Conservation (phyloP, 352 stramenopile species). For the Phytopythium sindhum region DNA sequence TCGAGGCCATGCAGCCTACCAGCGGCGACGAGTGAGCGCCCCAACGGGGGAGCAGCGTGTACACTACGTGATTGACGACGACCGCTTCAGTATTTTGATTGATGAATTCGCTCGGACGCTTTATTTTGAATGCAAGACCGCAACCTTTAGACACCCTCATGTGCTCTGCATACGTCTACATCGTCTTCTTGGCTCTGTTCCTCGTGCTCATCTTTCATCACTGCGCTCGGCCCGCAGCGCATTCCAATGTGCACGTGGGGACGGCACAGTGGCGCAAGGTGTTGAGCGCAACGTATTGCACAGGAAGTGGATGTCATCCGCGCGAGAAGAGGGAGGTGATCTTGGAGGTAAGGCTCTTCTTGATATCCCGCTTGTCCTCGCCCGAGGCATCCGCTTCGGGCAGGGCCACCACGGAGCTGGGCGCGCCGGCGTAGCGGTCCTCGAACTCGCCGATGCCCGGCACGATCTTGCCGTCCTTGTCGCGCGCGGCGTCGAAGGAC, state of each 20-base stretch:
- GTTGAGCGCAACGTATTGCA: neutral
- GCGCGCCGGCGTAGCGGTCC: slow-evolving; percentile 50
- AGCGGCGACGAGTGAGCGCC: neutral
- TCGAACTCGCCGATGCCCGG: slow-evolving; percentile 79
- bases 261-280: too few species aligned
- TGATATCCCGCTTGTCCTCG: slow-evolving; percentile 16
- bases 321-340: slow-evolving; percentile 33
- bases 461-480: slow-evolving; percentile 57
- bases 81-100: neutral
- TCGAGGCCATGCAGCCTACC: slow-evolving; percentile 28
- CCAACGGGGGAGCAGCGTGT: neutral
- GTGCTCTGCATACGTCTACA: neutral
- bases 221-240: too few species aligned
- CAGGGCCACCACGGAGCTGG: slow-evolving; percentile 32
- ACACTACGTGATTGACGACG: neutral
- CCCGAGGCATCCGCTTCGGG: slow-evolving; percentile 24
- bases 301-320: neutral
- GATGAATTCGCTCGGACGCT: neutral
- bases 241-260: too few species aligned
- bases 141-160: neutral
- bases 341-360: slow-evolving; percentile 39
- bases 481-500: slow-evolving; percentile 64
- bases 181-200: neutral
- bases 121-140: neutral
- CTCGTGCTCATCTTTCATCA: too few species aligned